phyloP scores from a whole-genome alignment of 2,329 filamentous ascomycete species.

The Aspergillus quadrilineatus region DNA sequence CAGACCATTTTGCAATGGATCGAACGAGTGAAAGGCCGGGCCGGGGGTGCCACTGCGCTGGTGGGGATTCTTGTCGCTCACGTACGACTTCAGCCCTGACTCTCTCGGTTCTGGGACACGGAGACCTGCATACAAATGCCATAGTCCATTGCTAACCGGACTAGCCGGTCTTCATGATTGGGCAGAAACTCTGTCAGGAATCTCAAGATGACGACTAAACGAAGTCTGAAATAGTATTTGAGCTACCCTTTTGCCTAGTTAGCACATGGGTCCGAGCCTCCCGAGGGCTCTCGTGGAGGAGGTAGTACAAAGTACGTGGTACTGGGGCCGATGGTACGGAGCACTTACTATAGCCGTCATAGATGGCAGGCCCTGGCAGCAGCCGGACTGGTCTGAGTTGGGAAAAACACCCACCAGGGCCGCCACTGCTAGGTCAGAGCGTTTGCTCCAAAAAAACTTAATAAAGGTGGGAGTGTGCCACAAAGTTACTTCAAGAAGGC shows the following conservation, averaged over 20 bases:
- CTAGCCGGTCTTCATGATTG: background rate
- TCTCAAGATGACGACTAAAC: background rate
- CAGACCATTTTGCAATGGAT: too few relatives aligned
- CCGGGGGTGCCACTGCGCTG: constrained; percentile 1
- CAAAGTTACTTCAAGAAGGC: background rate
- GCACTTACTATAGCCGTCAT: background rate
- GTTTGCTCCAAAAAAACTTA: background rate
- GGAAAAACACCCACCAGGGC: background rate
- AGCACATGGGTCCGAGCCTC: background rate
- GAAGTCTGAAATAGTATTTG: background rate
- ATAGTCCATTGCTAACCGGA: background rate
- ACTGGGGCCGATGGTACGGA: background rate
- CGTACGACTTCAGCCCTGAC: background rate
- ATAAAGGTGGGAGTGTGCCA: background rate
- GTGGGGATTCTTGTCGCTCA: background rate
- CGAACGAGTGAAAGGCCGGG: background rate
- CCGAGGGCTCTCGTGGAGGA: constrained; percentile 1
- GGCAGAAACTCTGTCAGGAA: background rate
- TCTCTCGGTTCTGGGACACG: background rate
- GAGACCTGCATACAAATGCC: background rate
- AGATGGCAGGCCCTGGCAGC: background rate
- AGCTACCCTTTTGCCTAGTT: background rate
- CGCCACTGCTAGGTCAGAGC: background rate
- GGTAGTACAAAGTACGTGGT: background rate
- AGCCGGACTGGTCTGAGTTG: background rate